Conservation (phyloP, 78 protist species). For the Dictyostelium citrinum region DNA sequence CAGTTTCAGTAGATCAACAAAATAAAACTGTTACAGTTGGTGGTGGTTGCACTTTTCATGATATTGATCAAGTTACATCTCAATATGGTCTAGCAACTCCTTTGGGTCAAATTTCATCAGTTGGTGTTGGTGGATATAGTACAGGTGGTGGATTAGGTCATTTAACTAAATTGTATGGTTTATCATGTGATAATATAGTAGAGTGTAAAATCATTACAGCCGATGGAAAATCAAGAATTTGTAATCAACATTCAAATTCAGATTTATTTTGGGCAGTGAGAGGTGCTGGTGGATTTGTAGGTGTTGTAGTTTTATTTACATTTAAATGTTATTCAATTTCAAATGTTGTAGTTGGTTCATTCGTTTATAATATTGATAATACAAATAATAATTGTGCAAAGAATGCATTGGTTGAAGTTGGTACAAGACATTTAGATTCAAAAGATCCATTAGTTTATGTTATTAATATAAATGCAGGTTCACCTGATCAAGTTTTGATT, state of each 20-base stretch:
- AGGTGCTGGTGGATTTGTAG: constrained; percentile 51
- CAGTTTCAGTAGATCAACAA: not conserved
- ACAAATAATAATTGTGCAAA: not conserved
- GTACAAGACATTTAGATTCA: not conserved
- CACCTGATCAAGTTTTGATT: not conserved
- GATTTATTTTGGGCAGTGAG: constrained; percentile 63
- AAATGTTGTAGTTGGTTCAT: not conserved
- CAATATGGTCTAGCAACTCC: not conserved
- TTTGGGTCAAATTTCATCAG: constrained; percentile 32
- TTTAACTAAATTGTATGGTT: constrained; percentile 6
- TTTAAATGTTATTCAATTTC: constrained; percentile 1
- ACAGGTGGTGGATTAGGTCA: constrained; percentile 60
- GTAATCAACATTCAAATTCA: not conserved
- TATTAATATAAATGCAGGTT: not conserved
- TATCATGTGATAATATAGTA: constrained; percentile 1
- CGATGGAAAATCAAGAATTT: not conserved
- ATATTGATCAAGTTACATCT: not conserved
- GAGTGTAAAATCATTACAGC: not conserved
- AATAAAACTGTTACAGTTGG: constrained; percentile 1
- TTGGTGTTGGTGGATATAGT: constrained; percentile 35
- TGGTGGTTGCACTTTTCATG: not conserved
- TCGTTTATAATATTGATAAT: not conserved
- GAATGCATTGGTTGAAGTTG: not conserved
- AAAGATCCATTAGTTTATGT: not conserved
- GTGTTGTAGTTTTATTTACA: not conserved